These are phyloP conservation scores for Exophiala calicioides DNA, from an alignment of 2,329 filamentous ascomycete genomes.

Conservation along the genomic window DNA sequence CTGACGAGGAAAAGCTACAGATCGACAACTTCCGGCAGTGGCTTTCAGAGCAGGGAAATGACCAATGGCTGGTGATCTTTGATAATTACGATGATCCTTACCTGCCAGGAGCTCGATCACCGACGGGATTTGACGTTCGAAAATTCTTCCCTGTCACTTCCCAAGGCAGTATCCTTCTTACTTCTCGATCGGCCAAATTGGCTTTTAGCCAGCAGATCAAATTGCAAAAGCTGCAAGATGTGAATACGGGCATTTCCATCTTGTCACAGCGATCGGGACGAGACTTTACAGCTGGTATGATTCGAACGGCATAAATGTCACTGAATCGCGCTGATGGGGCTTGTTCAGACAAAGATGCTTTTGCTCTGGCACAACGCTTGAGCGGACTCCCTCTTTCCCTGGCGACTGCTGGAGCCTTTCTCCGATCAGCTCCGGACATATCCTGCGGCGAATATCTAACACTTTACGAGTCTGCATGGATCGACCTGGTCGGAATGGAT, in stretches of 20 bases:
- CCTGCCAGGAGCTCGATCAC: constrained; percentile 11
- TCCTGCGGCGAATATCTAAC: constrained; percentile 14
- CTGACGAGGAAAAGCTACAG: constrained; percentile 5
- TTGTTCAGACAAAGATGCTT: not conserved
- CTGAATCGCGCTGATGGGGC: no score
- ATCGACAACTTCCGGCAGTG: constrained; percentile 15
- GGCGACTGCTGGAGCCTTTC: constrained; percentile 49
- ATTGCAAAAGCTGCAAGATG: constrained; percentile 28
- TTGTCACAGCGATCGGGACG: constrained; percentile 4
- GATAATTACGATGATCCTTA: constrained; percentile 32
- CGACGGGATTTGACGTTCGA: constrained; percentile 33
- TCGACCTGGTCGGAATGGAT: not conserved
- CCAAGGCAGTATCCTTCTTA: constrained; percentile 48
- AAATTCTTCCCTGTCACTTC: constrained; percentile 36
- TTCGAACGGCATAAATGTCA: not conserved
- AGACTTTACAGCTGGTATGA: constrained; percentile 18
- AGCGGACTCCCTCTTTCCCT: constrained; percentile 52
- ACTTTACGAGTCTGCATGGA: constrained; percentile 10
- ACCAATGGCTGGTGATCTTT: constrained; percentile 35
- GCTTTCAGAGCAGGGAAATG: constrained; percentile 22
- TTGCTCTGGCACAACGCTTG: constrained; percentile 38
- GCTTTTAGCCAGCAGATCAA: constrained; percentile 2
- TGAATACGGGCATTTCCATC: not conserved
- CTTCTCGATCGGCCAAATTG: constrained; percentile 34
- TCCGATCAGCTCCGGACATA: constrained; percentile 40